phyloP scores from a whole-genome alignment of 2,329 filamentous ascomycete species.

The Aureobasidium melanogenum region DNA sequence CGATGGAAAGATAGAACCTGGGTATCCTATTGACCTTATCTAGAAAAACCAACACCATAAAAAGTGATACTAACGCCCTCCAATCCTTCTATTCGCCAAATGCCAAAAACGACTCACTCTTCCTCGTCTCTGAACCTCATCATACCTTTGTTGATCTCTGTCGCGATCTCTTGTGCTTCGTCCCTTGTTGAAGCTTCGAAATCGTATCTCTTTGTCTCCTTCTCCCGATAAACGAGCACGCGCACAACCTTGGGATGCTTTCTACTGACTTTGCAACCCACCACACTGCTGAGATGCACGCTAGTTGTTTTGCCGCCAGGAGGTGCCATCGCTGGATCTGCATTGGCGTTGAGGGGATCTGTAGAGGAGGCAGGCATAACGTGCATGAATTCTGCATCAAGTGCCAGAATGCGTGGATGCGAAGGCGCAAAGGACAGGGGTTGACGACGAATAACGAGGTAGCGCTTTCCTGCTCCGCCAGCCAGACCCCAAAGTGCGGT shows the following conservation, averaged over 20 bases:
- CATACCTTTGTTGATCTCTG: constrained; percentile 62
- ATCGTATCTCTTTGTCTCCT: constrained; percentile 73
- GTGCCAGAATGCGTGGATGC: constrained; percentile 66
- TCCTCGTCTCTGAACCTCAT: constrained; percentile 17
- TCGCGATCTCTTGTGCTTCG: constrained; percentile 71
- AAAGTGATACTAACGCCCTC: not conserved
- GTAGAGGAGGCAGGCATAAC: constrained; percentile 52
- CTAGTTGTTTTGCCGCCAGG: constrained; percentile 58
- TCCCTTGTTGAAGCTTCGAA: constrained; percentile 67
- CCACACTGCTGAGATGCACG: constrained; percentile 72
- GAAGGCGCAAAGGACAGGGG: constrained; percentile 70
- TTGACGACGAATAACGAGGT: constrained; percentile 73
- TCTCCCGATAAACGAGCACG: constrained; percentile 66
- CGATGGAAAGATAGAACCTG: not conserved
- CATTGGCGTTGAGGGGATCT: constrained; percentile 26
- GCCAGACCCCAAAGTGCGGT: constrained; percentile 13
- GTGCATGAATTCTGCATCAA: constrained; percentile 80
- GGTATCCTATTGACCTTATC: not conserved
- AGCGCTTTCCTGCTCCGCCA: constrained; percentile 47
- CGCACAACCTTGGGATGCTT: constrained; percentile 76
- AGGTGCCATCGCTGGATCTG: constrained; percentile 17
- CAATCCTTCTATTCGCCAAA: not conserved
- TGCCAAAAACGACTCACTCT: not conserved
- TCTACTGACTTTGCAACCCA: constrained; percentile 72
- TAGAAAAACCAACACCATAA: not conserved